Evolutionary conservation across 176 grass and related monocot species (phyloP), one percentile per base, ranked within the genome.

Genomic region (Oryza glaberrima): DNA sequence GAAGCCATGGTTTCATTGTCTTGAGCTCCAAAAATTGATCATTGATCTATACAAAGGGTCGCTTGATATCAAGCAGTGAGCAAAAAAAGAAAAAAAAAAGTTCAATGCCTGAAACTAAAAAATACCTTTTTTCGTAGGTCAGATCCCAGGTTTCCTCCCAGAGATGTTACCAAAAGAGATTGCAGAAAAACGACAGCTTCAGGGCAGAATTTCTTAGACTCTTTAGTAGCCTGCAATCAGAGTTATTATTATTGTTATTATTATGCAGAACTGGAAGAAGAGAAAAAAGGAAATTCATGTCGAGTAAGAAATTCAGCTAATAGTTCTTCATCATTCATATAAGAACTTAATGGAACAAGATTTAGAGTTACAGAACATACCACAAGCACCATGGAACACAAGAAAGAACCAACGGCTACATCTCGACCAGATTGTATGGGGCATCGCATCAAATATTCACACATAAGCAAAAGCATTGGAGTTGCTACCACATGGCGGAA

Each of bases 401-500:
- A 85, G 81, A 98, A 98, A 82, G 92, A 98, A 83, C 93, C 96
- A 85, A 93, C 38, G 90, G 89, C 89, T 74, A 70, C 75, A 94
- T 98, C 96, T 80, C 56, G 89, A 85, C 87, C 72, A 79, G 91
- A 94, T 54, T 95, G 89, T 85, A 98, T 89, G 47, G 89, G 93
- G 78, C 91, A 98, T 38, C 93, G 89, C 93, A 98, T 95, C 74
- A 98, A 81, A 88, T 92, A 98, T 87, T 98, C 93, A 0, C 89
- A 98, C 80, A 92, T 90, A 65, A 98, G 82, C 22, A 98, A 80
- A 81, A 98, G 91, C 88, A 90, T 75, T 47, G 96, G 91, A 86
- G 96, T 98, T 87, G 85, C 86, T 23, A 98, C 96, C 38, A 86
- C 90, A 84, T 95, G 96, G 35, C 93, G 93, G 83, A 92, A 95